Evolutionary conservation across 1,284 basidiomycete species (phyloP).

Genomic region (Leccinum holopus): DNA sequence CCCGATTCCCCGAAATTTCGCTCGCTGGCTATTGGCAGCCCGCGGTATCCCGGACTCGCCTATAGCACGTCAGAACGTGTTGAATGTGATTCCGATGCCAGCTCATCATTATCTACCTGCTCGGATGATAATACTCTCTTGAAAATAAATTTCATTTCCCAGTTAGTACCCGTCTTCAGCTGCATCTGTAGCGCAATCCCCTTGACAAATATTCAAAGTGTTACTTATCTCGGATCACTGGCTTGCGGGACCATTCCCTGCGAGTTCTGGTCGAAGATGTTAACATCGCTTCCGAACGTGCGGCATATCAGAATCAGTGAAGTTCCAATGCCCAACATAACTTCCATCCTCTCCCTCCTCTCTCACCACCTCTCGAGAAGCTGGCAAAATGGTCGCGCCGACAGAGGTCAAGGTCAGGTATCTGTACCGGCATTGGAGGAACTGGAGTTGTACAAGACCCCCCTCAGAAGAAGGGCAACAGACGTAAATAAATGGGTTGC

Average conservation of each 20-base stretch:
- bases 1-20: neutral
- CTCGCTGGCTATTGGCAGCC: neutral
- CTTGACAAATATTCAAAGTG: neutral
- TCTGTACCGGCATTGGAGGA: neutral
- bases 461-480: neutral
- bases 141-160: neutral
- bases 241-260: too few relatives aligned
- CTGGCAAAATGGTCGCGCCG: neutral
- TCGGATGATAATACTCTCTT: neutral
- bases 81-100: neutral
- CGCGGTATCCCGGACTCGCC: too few relatives aligned
- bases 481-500: neutral
- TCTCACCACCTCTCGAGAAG: neutral
- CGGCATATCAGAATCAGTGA: neutral
- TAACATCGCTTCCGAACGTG: neutral
- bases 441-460: neutral
- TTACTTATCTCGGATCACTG: neutral
- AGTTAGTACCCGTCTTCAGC: neutral
- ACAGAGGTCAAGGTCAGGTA: neutral
- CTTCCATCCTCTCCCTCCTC: neutral
- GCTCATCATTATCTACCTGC: neutral
- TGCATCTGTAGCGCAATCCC: neutral
- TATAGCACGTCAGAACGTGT: neutral
- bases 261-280: neutral
- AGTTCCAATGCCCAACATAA: neutral